Evolutionary conservation across 345 rosid species (phyloP), one percentile per base, ranked within the genome.

Genomic region (Syzygium jambos): DNA sequence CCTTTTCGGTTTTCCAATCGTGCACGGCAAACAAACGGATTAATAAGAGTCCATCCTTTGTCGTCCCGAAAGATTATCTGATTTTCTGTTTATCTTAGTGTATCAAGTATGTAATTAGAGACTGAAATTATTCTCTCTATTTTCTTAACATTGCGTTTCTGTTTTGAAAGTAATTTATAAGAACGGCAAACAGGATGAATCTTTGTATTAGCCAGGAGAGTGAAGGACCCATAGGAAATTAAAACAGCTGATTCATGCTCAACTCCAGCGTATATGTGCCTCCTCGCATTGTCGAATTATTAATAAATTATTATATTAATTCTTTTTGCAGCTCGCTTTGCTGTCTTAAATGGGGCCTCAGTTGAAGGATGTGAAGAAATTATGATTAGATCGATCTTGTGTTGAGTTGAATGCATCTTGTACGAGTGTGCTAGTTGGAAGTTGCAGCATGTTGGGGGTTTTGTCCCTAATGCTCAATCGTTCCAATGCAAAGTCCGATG

Each of bases 371-470:
- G 87, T 22, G 49, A 80, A 80, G 85, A 87, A 49, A 56, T 30
- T 80, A 23, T 25, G 43, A 77, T 78, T 46, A 51, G 61, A 51
- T 73, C 12, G 82, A n/a, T 34, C 17, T 80, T 61, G 52, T 17
- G 57, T 54, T 51, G 11, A 61, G 85, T 57, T 80, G 86, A 46
- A 88, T 88, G 89, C 87, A 49, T 49, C 19, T 84, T 85, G 52
- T 46, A 41, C 73, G 9, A 86, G 77, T 19, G 13, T 21, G 43
- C 53, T 84, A 49, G 55, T 51, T 85, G 89, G 87, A 80, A 82
- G 85, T 82, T 87, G 96, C 96, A 94, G 96, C 91, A 97, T 97
- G 99, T 93, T 96, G 94, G 91, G 90, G 87, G 89, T 83, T 90
- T 89, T 90, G 90, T 90, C 92, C 91, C 85, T 88, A 87, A 90